Evolutionary conservation across 2,329 filamentous ascomycete genomes (phyloP), one percentile per base, ranked within the genome.

Genomic region (Xylariaceae sp.): DNA sequence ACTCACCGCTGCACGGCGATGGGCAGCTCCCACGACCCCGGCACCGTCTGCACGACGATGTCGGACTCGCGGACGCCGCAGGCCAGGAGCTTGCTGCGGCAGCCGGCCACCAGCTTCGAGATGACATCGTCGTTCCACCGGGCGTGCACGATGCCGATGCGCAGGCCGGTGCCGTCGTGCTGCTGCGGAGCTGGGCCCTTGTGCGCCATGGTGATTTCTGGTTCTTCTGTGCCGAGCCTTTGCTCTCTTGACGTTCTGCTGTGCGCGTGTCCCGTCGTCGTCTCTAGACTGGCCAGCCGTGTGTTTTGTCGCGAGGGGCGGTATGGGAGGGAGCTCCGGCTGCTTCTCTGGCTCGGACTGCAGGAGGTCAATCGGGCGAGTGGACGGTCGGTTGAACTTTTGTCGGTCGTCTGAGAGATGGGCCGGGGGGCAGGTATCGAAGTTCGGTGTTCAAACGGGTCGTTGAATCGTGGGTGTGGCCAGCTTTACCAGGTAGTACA

Each of bases 71-170:
- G 79, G 36, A 98, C 90, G 35, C 92, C 92, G 33, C 81, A 77
- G 27, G 75, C 75, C 21, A 81, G 65, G 36, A 98, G 78, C 55
- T 81, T 81, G 50, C 81, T 80, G 62, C 82, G 85, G 29, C 85
- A 77, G 45, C 92, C 92, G 33, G 74, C 68, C 40, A 98, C 72
- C 37, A 98, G 78, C 33, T 87, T 79, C 38, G 84, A 79, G 61
- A 96, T 94, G 57, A 98, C 86, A 46, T 72, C 74, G 45, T 72
- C 72, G 67, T 98, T 98, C 92, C 92, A 98, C 52, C 92, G 80
- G 38, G 90, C 90, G 65, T 96, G 92, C 38, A 98, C 76, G 56
- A 98, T 96, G 56, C 84, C 90, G 57, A 98, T 81, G 56, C 92
- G 86, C 44, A 98, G 76, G 53, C 68, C 70, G 51, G 77, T 77